A percentile compares a stretch with the other conserved stretches of the same genome.
Conservation (phyloP, 129 eudicot genomes). For the Ambrosia trifida region DNA sequence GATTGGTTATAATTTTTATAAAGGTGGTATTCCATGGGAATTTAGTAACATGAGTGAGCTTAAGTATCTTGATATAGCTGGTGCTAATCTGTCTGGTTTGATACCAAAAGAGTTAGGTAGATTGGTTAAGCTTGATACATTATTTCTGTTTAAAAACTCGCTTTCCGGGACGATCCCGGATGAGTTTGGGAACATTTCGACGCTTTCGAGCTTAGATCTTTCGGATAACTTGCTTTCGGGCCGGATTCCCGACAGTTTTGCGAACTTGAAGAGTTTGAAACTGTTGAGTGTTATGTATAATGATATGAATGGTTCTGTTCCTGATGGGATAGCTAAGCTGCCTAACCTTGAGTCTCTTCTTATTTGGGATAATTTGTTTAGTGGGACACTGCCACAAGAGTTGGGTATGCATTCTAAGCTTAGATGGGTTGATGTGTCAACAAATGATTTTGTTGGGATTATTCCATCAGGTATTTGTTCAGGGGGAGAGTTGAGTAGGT, state of each 20-base stretch:
- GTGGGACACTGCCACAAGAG: conserved; percentile 71
- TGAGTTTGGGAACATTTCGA: conserved; percentile 48
- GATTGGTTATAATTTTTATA: conserved; percentile 80
- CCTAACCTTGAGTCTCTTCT: conserved; percentile 72
- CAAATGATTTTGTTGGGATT: conserved; percentile 61
- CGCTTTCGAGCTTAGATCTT: conserved; percentile 84
- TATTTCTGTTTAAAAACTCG: conserved; percentile 76
- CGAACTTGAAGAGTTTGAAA: conserved; percentile 57
- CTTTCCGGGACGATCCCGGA: conserved; percentile 61
- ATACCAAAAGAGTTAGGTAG: conserved; percentile 65
- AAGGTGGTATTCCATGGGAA: conserved; percentile 80
- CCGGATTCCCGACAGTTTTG: conserved; percentile 69
- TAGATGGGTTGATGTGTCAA: conserved; percentile 81
- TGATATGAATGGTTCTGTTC: conserved; percentile 77
- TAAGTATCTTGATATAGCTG: conserved; percentile 90
- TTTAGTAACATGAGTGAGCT: conserved; percentile 85
- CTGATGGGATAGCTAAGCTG: conserved; percentile 71
- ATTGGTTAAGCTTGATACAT: conserved; percentile 65
- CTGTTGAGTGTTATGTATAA: conserved; percentile 86
- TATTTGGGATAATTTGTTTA: conserved; percentile 79
- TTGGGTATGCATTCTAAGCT: conserved; percentile 79
- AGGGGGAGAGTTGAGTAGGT: conserved; percentile 53
- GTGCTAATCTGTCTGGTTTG: conserved; percentile 79
- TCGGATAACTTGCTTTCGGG: conserved; percentile 87
- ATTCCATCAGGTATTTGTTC: conserved; percentile 79